Percentiles rank a stretch among this genome's conserved stretches.
Evolutionary conservation across 164 flowering plant species (phyloP).

Genomic region (Stephania japonica): DNA sequence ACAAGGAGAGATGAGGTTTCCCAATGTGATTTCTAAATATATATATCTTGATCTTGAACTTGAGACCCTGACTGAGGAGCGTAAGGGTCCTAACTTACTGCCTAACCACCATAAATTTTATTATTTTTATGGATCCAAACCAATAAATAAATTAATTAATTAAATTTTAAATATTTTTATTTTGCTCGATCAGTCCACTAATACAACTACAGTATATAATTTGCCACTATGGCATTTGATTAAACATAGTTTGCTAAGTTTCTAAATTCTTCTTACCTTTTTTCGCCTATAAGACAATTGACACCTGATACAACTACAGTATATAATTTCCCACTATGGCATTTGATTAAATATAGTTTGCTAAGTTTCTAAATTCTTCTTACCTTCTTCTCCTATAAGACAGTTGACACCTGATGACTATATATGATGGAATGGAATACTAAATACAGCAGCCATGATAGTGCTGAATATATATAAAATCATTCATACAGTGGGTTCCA

Average conservation of each 20-base stretch:
- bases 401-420: not conserved
- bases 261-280: not conserved
- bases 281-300: not conserved
- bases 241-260: too few species aligned
- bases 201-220: not conserved
- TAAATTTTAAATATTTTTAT: not conserved
- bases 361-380: not conserved
- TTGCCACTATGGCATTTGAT: not conserved
- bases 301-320: not conserved
- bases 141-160: too few species aligned
- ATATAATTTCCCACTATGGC: not conserved
- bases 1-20: too few species aligned
- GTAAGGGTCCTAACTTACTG: too few species aligned
- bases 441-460: not conserved
- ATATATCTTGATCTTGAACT: too few species aligned
- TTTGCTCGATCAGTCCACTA: not conserved
- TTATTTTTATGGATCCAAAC: too few species aligned
- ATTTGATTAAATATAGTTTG: too few species aligned
- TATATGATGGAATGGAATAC: not conserved
- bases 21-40: too few species aligned
- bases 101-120: too few species aligned
- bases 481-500: conserved; percentile 2
- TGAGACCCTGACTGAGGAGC: too few species aligned
- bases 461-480: not conserved
- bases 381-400: not conserved